Evolutionary conservation across 2,329 filamentous ascomycete genomes (phyloP), one percentile per base, ranked within the genome.

Genomic region (Talaromyces sp.): DNA sequence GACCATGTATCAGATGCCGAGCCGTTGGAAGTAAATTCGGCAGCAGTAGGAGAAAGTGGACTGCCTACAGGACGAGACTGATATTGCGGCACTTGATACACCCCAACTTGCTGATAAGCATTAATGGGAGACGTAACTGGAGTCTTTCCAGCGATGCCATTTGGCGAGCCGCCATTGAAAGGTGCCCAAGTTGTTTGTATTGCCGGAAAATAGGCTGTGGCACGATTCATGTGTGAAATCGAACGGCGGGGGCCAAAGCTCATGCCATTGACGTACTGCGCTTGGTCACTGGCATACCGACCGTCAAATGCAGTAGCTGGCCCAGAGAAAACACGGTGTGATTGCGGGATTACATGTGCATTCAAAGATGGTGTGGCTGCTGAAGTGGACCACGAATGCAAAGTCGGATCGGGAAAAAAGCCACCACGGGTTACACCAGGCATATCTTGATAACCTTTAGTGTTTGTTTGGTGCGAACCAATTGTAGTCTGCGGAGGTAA

Each of bases 41-140:
- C 87, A 27, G 88, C 89, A 65, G 89, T 85, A 12, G 89, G 88
- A 19, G 89, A 91, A 48, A 92, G 79, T 8, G 86, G 81, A 19
- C 87, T 89, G 27, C 86, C 84, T 63, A 84, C 80, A 27, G 84
- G 78, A 64, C 83, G 83, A 66, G 81, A 80, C 63, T 81, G 81
- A 66, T 83, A 86, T 66, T 57, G 63, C 21, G 70, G 65, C 53
- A 72, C 65, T 35, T 68, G 70, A 61, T 74, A 77, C 51, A 75
- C 61, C 31, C 71, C 73, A 57, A 72, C 64, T 53, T 72, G 69
- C 32, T 74, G 72, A 56, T 72, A 75, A n/a, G 66, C 59, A 52
- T 64, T 71, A 14, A 67, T 65, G 6, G 69, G 67, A 57, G 71
- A 69, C 60, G 67, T 70, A 17, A 64, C 57, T 50, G 55, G 41